A percentile compares a stretch with the other conserved stretches of the same genome.
These are phyloP conservation scores for Rhizopogon rudus DNA, from an alignment of 768 basidiomycete genomes.

Conservation along the genomic window DNA sequence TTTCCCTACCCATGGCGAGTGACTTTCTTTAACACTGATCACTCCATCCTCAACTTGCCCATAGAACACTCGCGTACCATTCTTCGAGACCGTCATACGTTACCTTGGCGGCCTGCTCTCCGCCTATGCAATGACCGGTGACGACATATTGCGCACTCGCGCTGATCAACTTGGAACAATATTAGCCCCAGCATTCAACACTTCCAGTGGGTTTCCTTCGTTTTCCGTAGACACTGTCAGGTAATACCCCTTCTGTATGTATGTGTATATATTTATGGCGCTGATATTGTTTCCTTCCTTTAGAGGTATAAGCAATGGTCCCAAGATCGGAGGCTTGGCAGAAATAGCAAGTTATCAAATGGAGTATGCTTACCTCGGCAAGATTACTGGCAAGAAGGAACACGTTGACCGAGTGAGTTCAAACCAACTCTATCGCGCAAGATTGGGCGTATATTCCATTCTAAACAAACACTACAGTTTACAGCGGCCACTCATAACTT, in stretches of 20 bases:
- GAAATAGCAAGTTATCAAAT: slow-evolving; percentile 82
- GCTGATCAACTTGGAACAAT: slow-evolving; percentile 77
- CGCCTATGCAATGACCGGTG: slow-evolving; percentile 70
- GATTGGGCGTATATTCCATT: background rate
- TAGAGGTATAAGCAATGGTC: slow-evolving; percentile 14
- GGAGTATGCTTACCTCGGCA: slow-evolving; percentile 82
- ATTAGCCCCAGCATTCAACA: slow-evolving; percentile 69
- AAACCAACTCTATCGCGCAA: background rate
- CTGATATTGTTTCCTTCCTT: background rate
- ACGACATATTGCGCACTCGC: slow-evolving; percentile 55
- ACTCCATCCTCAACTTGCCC: background rate
- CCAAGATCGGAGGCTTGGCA: slow-evolving; percentile 48
- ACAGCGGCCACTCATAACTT: slow-evolving; percentile 44
- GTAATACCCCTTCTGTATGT: slow-evolving; percentile 28
- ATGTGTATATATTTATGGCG: background rate
- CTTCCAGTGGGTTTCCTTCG: slow-evolving; percentile 63
- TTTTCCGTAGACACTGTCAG: slow-evolving; percentile 64
- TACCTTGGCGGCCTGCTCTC: slow-evolving; percentile 87
- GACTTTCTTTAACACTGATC: background rate
- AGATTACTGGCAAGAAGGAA: slow-evolving; percentile 64
- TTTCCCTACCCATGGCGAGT: slow-evolving; percentile 41
- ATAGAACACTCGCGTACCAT: slow-evolving; percentile 39
- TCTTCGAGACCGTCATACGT: slow-evolving; percentile 86
- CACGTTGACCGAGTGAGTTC: slow-evolving; percentile 51
- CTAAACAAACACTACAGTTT: slow-evolving; percentile 29